Conservation (phyloP, 2,329 filamentous ascomycete species). For the Aureobasidium sp. region DNA sequence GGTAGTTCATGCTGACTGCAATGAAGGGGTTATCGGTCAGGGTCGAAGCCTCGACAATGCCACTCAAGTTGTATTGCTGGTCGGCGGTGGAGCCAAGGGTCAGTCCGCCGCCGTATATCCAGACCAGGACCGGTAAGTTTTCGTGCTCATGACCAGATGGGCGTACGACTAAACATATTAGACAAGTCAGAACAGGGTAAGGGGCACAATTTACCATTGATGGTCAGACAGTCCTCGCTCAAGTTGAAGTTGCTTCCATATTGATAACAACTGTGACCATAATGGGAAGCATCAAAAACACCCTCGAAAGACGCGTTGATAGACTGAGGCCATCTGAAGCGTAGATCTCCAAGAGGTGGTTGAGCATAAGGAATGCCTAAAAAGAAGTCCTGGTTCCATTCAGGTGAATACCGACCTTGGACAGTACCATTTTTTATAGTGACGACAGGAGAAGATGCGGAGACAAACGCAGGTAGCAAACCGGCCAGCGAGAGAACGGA, state of each 20-base stretch:
- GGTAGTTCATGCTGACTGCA: slow-evolving; percentile 46
- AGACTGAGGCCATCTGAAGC: slow-evolving; percentile 26
- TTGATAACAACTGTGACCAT: slow-evolving; percentile 41
- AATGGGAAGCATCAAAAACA: slow-evolving; percentile 31
- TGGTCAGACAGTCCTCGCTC: slow-evolving; percentile 41
- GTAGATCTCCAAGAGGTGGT: slow-evolving; percentile 24
- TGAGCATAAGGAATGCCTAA: slow-evolving; percentile 34
- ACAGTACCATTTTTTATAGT: slow-evolving; percentile 35
- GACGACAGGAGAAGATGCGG: slow-evolving; percentile 22
- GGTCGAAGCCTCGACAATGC: slow-evolving; percentile 32
- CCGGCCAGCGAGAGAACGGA: neutral
- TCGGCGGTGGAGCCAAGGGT: slow-evolving; percentile 15
- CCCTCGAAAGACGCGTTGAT: slow-evolving; percentile 31
- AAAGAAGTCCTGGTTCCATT: slow-evolving; percentile 39
- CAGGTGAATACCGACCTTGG: slow-evolving; percentile 27
- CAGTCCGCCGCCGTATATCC: slow-evolving; percentile 16
- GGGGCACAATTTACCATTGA: slow-evolving; percentile 24
- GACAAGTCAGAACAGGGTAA: neutral
- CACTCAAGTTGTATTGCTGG: slow-evolving; percentile 16
- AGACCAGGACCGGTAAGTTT: slow-evolving; percentile 15
- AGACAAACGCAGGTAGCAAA: neutral
- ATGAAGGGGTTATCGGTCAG: slow-evolving; percentile 46
- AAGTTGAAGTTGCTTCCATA: slow-evolving; percentile 32
- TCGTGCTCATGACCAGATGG: slow-evolving; percentile 17
- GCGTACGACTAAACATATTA: slow-evolving; percentile 12